Evolutionary conservation across 179 eudicot genomes (phyloP).

Genomic region (Beta lomatogona): DNA sequence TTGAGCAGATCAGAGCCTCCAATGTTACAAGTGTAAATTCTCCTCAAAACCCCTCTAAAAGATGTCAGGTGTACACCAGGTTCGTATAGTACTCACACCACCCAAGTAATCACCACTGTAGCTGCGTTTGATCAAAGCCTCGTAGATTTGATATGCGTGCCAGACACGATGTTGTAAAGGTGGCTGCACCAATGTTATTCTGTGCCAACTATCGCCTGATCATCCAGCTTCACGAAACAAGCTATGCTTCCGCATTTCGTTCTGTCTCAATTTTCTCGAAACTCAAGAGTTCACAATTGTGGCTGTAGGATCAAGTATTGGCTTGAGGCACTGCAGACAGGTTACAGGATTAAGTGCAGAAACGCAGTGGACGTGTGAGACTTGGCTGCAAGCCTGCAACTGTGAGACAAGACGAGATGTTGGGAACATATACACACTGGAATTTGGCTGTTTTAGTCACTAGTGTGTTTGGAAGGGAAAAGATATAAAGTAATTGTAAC

Average conservation of each 20-base stretch:
- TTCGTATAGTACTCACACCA: background rate
- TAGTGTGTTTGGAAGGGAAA: background rate
- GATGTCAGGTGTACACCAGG: background rate
- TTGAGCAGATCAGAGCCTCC: too few species aligned
- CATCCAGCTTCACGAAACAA: background rate
- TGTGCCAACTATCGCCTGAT: background rate
- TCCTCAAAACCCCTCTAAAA: too few species aligned
- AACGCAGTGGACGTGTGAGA: background rate
- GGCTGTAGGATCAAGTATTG: background rate
- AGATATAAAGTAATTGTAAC: background rate
- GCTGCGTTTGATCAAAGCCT: background rate
- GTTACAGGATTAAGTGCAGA: background rate
- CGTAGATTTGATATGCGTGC: background rate
- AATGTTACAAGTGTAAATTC: too few species aligned
- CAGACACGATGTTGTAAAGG: background rate
- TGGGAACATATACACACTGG: background rate
- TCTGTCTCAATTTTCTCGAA: background rate
- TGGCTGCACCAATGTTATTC: background rate
- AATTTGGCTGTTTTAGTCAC: background rate
- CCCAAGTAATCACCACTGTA: background rate
- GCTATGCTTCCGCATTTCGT: background rate
- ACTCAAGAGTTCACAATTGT: background rate
- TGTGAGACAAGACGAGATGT: background rate
- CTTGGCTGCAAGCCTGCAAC: background rate
- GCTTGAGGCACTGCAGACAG: background rate